Evolutionary conservation across 2,329 filamentous ascomycete species (phyloP).

Genomic region (Cadophora gregata): DNA sequence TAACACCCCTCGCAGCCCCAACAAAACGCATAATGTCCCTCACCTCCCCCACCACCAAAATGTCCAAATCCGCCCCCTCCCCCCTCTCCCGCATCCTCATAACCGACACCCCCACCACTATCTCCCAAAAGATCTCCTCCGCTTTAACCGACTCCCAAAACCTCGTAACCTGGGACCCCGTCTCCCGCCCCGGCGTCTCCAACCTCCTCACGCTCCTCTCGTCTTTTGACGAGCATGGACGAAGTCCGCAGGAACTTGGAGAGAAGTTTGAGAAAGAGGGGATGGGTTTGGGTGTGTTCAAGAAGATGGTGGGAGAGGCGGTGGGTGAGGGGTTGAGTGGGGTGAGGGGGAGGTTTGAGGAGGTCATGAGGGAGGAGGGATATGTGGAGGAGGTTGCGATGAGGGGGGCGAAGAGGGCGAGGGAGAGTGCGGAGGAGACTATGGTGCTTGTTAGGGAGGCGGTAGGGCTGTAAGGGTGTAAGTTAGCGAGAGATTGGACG

Average conservation of each 20-base stretch:
- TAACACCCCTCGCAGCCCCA: conserved; percentile 48
- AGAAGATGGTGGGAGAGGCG: conserved; percentile 65
- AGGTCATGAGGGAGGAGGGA: conserved; percentile 54
- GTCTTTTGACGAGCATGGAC: conserved; percentile 60
- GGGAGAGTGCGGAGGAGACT: conserved; percentile 60
- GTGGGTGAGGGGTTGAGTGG: conserved; percentile 59
- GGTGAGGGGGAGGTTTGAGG: conserved; percentile 62
- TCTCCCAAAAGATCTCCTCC: conserved; percentile 70
- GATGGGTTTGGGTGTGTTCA: conserved; percentile 63
- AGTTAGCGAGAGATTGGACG: not conserved
- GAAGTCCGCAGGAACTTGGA: conserved; percentile 51
- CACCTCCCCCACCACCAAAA: conserved; percentile 77
- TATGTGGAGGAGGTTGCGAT: conserved; percentile 63
- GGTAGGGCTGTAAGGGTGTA: conserved; percentile 44
- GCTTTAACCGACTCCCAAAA: conserved; percentile 78
- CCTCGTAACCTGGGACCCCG: conserved; percentile 74
- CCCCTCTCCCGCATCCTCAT: conserved; percentile 81
- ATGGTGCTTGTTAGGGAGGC: conserved; percentile 52
- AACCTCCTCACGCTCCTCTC: conserved; percentile 86
- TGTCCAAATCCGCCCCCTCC: conserved; percentile 87
- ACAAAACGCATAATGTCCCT: conserved; percentile 91
- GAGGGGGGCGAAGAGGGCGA: conserved; percentile 66
- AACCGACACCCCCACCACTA: conserved; percentile 69
- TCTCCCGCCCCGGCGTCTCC: conserved; percentile 76
- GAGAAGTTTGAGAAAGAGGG: conserved; percentile 44